These are phyloP conservation scores for Pseudogymnoascus sp. DNA, from an alignment of 2,329 filamentous ascomycete species.

Conservation along the genomic window DNA sequence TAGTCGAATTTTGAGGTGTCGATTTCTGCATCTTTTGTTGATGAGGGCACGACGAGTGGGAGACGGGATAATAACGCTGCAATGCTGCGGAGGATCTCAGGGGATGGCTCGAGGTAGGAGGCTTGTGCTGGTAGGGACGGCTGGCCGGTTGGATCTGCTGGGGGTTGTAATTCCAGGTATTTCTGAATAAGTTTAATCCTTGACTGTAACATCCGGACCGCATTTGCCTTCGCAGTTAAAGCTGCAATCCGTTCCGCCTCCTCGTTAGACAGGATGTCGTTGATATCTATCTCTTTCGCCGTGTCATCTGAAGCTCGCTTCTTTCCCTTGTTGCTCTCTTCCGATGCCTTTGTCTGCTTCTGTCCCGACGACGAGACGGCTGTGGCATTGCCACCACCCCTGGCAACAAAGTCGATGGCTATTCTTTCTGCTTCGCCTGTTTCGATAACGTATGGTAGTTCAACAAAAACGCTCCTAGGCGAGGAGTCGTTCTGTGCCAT, in stretches of 20 bases:
- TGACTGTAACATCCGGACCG: slow-evolving; percentile 83
- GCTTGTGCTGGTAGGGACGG: background rate
- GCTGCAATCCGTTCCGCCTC: slow-evolving; percentile 54
- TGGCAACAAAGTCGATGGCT: slow-evolving; percentile 84
- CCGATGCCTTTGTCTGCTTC: slow-evolving; percentile 19
- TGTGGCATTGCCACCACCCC: slow-evolving; percentile 72
- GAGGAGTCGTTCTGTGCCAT: slow-evolving; percentile 57
- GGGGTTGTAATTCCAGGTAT: slow-evolving; percentile 69
- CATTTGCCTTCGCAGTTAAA: slow-evolving; percentile 81
- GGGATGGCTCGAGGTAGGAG: slow-evolving; percentile 45
- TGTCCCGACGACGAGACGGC: slow-evolving; percentile 36
- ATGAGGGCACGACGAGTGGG: slow-evolving; percentile 62
- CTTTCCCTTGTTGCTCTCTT: slow-evolving; percentile 32
- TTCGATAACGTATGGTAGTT: slow-evolving; percentile 80
- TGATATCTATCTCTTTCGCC: slow-evolving; percentile 37
- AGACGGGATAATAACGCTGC: slow-evolving; percentile 77
- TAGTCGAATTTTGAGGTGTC: slow-evolving; percentile 55
- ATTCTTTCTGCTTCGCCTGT: slow-evolving; percentile 98
- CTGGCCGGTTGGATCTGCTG: slow-evolving; percentile 21
- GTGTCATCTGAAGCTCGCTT: slow-evolving; percentile 24
- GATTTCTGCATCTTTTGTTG: slow-evolving; percentile 29
- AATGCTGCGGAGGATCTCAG: slow-evolving; percentile 69
- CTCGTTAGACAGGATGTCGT: slow-evolving; percentile 47
- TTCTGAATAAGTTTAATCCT: slow-evolving; percentile 61
- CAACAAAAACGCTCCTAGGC: slow-evolving; percentile 61